Percentiles rank a stretch among this genome's conserved stretches.
phyloP scores from a whole-genome alignment of 2,329 filamentous ascomycete species.

The Aspergillus fijiensis region DNA sequence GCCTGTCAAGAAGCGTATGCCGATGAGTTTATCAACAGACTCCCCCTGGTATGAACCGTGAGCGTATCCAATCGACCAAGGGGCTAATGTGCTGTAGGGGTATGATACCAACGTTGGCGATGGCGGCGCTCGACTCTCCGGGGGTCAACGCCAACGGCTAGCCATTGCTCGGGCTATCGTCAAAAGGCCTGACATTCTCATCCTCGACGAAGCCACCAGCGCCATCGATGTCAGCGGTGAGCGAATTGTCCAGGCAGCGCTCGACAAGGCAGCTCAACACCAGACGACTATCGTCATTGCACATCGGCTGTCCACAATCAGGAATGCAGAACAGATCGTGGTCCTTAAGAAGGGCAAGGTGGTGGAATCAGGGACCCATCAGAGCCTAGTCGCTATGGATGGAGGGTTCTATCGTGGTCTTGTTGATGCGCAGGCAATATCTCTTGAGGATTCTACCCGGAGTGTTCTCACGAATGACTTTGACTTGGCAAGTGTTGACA shows the following conservation, averaged over 20 bases:
- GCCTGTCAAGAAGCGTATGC: constrained; percentile 60
- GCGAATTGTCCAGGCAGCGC: constrained; percentile 53
- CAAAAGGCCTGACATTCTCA: constrained; percentile 66
- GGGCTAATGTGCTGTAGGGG: constrained; percentile 46
- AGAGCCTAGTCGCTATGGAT: constrained; percentile 37
- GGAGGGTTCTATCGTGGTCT: too few relatives aligned
- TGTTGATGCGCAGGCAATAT: too few relatives aligned
- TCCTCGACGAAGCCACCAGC: constrained; percentile 79
- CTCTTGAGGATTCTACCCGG: too few relatives aligned
- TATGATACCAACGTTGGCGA: constrained; percentile 74
- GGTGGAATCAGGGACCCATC: constrained; percentile 53
- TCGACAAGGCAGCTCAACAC: constrained; percentile 55
- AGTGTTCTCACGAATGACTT: too few relatives aligned
- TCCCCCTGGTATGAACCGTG: too few relatives aligned
- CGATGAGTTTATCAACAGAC: too few relatives aligned
- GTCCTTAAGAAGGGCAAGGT: constrained; percentile 55
- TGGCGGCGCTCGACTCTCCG: constrained; percentile 69
- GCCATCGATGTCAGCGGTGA: constrained; percentile 57
- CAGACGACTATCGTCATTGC: constrained; percentile 75
- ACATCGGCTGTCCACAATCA: constrained; percentile 54
- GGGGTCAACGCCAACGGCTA: constrained; percentile 78
- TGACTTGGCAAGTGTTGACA: too few relatives aligned
- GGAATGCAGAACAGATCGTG: constrained; percentile 56
- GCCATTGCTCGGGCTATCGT: constrained; percentile 77
- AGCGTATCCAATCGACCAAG: too few relatives aligned